Evolutionary conservation across 768 basidiomycete genomes (phyloP).

Genomic region (Phallus indusiatus): DNA sequence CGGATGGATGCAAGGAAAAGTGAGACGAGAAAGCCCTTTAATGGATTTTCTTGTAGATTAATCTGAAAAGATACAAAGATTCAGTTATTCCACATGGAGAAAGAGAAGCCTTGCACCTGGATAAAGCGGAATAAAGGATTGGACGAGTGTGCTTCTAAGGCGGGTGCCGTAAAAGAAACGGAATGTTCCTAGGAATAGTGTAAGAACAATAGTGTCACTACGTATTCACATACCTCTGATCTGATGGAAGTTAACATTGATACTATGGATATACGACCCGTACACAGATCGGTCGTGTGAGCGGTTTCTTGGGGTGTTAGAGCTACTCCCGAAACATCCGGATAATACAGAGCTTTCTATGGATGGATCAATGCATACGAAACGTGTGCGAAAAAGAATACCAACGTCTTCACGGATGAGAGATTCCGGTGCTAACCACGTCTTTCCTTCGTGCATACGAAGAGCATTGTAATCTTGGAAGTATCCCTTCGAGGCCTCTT

Average conservation of each 20-base stretch:
- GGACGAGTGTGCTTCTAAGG: slow-evolving; percentile 39
- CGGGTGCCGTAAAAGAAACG: slow-evolving; percentile 54
- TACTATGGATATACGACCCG: slow-evolving; percentile 69
- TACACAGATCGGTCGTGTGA: slow-evolving; percentile 71
- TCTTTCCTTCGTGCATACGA: slow-evolving; percentile 79
- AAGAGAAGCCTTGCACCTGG: slow-evolving; percentile 25
- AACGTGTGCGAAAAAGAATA: slow-evolving; percentile 10
- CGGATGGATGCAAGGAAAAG: slow-evolving; percentile 74
- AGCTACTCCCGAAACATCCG: slow-evolving; percentile 69
- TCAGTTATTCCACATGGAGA: not conserved
- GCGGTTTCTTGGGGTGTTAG: slow-evolving; percentile 44
- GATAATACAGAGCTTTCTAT: slow-evolving; percentile 88
- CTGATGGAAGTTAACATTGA: slow-evolving; percentile 78
- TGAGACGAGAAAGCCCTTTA: slow-evolving; percentile 85
- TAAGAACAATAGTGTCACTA: not conserved
- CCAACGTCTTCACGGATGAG: slow-evolving; percentile 86
- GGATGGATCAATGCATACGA: not conserved
- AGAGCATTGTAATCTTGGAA: slow-evolving; percentile 82
- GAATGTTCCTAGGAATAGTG: slow-evolving; percentile 54
- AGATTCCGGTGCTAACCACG: slow-evolving; percentile 85
- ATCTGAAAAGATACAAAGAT: slow-evolving; percentile 29
- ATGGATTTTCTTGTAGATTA: slow-evolving; percentile 88
- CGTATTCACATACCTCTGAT: slow-evolving; percentile 56
- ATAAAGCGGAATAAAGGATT: slow-evolving; percentile 62
- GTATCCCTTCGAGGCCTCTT: slow-evolving; percentile 70